Evolutionary conservation across 2,329 filamentous ascomycete genomes (phyloP).

Genomic region (Hypoxylon sp.): DNA sequence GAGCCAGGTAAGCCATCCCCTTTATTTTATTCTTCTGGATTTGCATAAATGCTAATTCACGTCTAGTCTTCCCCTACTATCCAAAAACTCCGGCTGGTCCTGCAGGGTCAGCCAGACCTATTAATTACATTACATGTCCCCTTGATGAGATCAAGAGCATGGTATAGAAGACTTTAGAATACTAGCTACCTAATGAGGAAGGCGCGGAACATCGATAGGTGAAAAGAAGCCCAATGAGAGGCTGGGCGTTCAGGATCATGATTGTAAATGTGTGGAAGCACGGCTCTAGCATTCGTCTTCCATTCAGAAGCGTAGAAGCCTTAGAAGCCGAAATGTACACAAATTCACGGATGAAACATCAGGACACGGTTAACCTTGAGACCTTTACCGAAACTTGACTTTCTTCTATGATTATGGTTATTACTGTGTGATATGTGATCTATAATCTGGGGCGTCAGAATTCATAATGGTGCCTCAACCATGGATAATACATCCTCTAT

Average conservation of each 20-base stretch:
- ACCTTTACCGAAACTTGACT: not conserved
- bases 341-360: slow-evolving; percentile 25
- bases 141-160: slow-evolving; percentile 18
- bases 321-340: slow-evolving; percentile 15
- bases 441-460: slow-evolving; percentile 30
- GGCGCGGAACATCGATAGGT: slow-evolving; percentile 30
- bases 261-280: slow-evolving; percentile 27
- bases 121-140: slow-evolving; percentile 56
- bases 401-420: slow-evolving; percentile 5
- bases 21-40: not conserved
- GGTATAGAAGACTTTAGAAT: slow-evolving; percentile 35
- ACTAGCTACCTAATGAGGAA: slow-evolving; percentile 34
- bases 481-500: slow-evolving; percentile 74
- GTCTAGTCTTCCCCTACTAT: slow-evolving; percentile 83
- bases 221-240: slow-evolving; percentile 38
- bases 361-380: slow-evolving; percentile 6
- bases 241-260: slow-evolving; percentile 41
- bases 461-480: slow-evolving; percentile 69
- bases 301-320: not conserved
- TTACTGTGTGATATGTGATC: not conserved
- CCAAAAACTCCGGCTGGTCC: slow-evolving; percentile 87
- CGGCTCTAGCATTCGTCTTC: slow-evolving; percentile 17
- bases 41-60: slow-evolving; percentile 56
- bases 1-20: slow-evolving; percentile 80
- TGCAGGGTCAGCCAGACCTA: slow-evolving; percentile 86